These are phyloP conservation scores for Multifurca ochricompacta DNA, from an alignment of 768 basidiomycete genomes.

Conservation along the genomic window DNA sequence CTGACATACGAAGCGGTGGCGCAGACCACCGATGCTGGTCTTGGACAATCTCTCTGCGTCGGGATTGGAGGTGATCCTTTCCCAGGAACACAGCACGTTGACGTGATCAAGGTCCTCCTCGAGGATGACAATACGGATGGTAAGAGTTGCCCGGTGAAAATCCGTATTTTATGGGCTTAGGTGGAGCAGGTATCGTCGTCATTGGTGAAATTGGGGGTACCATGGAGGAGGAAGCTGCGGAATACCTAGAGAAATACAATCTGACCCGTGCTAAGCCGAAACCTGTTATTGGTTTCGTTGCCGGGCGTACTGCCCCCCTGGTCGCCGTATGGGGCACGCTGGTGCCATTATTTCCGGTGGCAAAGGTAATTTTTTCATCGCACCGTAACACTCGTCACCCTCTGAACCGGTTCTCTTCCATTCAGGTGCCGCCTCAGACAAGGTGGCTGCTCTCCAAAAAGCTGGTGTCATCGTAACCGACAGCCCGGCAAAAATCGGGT, in stretches of 20 bases:
- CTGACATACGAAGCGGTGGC: conserved; percentile 98
- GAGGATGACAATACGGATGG: conserved; percentile 92
- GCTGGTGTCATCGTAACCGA: conserved; percentile 93
- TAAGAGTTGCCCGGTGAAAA: conserved; percentile 24
- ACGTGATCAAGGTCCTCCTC: conserved; percentile 94
- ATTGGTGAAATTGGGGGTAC: conserved; percentile 99
- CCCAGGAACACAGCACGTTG: conserved; percentile 92
- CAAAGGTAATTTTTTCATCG: conserved; percentile 51
- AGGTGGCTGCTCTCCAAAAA: conserved; percentile 81
- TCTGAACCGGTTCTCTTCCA: background rate
- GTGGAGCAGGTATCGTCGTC: conserved; percentile 73
- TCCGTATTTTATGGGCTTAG: conserved; percentile 8
- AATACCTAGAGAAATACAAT: conserved; percentile 90
- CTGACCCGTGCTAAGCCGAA: conserved; percentile 80
- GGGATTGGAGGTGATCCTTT: conserved; percentile 98
- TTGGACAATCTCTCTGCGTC: conserved; percentile 93
- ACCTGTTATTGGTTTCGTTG: conserved; percentile 97
- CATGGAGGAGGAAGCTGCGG: conserved; percentile 99
- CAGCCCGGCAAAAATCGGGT: conserved; percentile 92
- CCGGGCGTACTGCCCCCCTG: conserved; percentile 97
- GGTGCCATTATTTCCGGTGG: conserved; percentile 98
- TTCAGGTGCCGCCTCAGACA: conserved; percentile 82
- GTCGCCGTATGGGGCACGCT: conserved; percentile 96
- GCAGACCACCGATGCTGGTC: conserved; percentile 91
- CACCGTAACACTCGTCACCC: background rate